These are phyloP conservation scores for Debaryomyces fabryi DNA, from an alignment of 1,139 yeast species.

Conservation along the genomic window DNA sequence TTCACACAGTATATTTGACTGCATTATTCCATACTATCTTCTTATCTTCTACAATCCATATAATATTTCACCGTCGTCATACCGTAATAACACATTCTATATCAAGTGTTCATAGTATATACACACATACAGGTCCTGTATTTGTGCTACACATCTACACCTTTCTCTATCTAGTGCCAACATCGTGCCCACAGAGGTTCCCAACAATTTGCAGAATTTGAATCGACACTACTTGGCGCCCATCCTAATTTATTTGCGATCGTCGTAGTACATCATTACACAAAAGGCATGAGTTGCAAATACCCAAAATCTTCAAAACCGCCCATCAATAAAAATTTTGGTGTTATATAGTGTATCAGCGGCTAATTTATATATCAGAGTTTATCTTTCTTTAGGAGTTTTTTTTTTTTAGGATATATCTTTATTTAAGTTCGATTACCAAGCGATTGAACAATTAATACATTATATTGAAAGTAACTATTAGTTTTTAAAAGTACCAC, in stretches of 20 bases:
- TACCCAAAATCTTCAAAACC: slow-evolving; percentile 9
- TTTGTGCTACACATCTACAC: neutral
- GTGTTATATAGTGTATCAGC: slow-evolving; percentile 1
- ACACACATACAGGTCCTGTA: neutral
- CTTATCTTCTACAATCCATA: too few species aligned
- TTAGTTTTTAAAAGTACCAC: slow-evolving; percentile 8
- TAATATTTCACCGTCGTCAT: too few species aligned
- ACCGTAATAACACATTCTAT: neutral
- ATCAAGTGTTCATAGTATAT: neutral
- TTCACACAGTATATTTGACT: too few species aligned
- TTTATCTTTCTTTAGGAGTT: neutral
- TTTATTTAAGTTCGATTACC: neutral
- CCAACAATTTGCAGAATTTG: slow-evolving; percentile 1
- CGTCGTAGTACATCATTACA: neutral
- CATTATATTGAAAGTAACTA: neutral
- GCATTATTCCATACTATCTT: too few species aligned
- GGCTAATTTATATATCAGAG: slow-evolving; percentile 7
- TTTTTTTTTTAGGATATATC: neutral
- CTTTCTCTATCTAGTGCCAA: neutral
- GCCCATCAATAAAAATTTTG: slow-evolving; percentile 8
- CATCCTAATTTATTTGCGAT: neutral
- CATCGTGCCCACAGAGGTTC: neutral
- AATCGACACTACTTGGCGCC: neutral
- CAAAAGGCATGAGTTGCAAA: slow-evolving; percentile 5
- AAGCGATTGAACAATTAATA: slow-evolving; percentile 2